Conservation (phyloP, 2,329 filamentous ascomycete species). For the Exophiala aquamarina region DNA sequence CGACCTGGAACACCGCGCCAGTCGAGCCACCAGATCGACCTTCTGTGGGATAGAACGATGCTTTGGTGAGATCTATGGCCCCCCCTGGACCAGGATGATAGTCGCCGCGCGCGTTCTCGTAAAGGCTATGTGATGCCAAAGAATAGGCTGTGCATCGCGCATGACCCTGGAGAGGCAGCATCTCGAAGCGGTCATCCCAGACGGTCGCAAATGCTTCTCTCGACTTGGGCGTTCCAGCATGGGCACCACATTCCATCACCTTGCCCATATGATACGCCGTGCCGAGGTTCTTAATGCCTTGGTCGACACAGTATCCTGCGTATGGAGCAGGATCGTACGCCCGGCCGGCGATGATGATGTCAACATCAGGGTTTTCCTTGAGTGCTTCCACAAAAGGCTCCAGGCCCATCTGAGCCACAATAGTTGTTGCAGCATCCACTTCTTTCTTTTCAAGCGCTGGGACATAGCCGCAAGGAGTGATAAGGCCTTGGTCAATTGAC, state of each 20-base stretch:
- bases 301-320: slow-evolving; percentile 36
- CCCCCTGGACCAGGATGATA: slow-evolving; percentile 52
- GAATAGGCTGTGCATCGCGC: slow-evolving; percentile 48
- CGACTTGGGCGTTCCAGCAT: slow-evolving; percentile 50
- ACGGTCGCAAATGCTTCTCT: slow-evolving; percentile 44
- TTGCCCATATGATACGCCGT: slow-evolving; percentile 55
- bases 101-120: slow-evolving; percentile 57
- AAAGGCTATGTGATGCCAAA: slow-evolving; percentile 55
- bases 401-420: slow-evolving; percentile 50
- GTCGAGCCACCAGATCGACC: slow-evolving; percentile 37
- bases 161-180: slow-evolving; percentile 41
- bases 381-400: slow-evolving; percentile 39
- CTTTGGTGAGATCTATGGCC: slow-evolving; percentile 40
- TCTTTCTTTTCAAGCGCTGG: slow-evolving; percentile 40
- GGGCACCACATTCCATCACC: slow-evolving; percentile 54
- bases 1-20: slow-evolving; percentile 36
- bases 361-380: slow-evolving; percentile 37
- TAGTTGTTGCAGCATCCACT: slow-evolving; percentile 37
- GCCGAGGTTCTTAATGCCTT: slow-evolving; percentile 35
- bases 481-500: not conserved
- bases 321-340: slow-evolving; percentile 44
- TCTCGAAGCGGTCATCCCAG: slow-evolving; percentile 49
- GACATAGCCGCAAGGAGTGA: slow-evolving; percentile 32
- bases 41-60: slow-evolving; percentile 48
- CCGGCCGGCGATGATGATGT: slow-evolving; percentile 50